Percentiles rank a stretch among this genome's conserved stretches.
Evolutionary conservation across 2,329 filamentous ascomycete species (phyloP).

Genomic region (Exophiala sp.): DNA sequence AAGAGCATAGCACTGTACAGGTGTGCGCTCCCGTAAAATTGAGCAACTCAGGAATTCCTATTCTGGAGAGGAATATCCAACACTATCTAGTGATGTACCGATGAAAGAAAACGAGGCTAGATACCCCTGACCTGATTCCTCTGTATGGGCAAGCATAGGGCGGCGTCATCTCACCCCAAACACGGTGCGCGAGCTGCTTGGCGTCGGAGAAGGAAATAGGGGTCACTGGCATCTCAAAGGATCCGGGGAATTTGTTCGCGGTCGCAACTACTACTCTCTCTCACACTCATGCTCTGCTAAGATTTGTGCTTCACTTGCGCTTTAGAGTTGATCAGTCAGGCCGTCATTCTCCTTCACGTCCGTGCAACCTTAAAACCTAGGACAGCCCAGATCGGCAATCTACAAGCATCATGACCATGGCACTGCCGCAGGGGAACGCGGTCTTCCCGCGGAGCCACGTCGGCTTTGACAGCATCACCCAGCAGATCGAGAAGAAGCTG

Average conservation of each 20-base stretch:
- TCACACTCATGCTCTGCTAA: background rate
- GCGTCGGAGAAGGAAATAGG: slow-evolving; percentile 17
- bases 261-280: slow-evolving; percentile 24
- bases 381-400: no score
- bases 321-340: background rate
- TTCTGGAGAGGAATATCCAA: no score
- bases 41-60: no score
- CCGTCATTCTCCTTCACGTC: background rate
- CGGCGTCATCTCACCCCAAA: background rate
- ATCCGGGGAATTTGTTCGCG: slow-evolving; percentile 23
- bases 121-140: no score
- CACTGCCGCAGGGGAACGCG: slow-evolving; percentile 39
- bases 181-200: slow-evolving; percentile 3
- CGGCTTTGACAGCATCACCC: slow-evolving; percentile 99
- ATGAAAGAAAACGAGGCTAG: no score
- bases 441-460: slow-evolving; percentile 95
- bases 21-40: no score
- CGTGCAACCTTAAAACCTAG: background rate
- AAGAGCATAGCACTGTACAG: no score
- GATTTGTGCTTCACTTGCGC: background rate
- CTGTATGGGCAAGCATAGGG: no score
- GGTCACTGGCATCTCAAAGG: slow-evolving; percentile 9
- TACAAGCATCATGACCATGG: slow-evolving; percentile 26
- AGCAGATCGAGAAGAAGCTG: slow-evolving; percentile 98
- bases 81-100: no score